These are phyloP conservation scores for Xylaria longipes DNA, from an alignment of 495 filamentous ascomycete species.

Conservation along the genomic window DNA sequence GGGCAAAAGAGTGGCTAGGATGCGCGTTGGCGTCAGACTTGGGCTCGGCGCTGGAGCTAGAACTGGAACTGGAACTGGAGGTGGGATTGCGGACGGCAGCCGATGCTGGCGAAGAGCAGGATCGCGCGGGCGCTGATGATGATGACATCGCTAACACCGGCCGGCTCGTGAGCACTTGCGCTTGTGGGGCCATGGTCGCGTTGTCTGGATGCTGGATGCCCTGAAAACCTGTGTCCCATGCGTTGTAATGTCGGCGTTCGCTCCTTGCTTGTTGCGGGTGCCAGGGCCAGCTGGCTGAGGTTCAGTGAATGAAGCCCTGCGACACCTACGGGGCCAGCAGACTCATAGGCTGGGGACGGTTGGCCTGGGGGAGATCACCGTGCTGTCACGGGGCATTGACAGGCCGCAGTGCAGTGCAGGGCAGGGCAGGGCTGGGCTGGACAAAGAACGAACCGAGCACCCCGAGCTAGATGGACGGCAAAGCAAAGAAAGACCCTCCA, in stretches of 20 bases:
- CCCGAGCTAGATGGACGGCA: neutral
- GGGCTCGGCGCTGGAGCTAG: slow-evolving; percentile 21
- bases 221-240: neutral
- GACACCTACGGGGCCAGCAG: neutral
- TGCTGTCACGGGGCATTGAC: neutral
- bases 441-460: slow-evolving; percentile 6
- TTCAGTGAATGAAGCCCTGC: neutral
- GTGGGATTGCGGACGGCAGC: slow-evolving; percentile 1
- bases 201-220: neutral
- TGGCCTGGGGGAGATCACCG: neutral
- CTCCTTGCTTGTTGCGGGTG: neutral
- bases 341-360: neutral
- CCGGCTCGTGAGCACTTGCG: neutral
- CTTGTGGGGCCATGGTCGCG: slow-evolving; percentile 16
- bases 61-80: neutral
- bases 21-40: slow-evolving; percentile 11
- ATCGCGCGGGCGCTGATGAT: neutral
- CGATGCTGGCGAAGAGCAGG: neutral
- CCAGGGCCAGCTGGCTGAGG: neutral
- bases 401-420: neutral
- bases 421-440: too few relatives aligned
- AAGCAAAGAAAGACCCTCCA: neutral
- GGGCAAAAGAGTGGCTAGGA: slow-evolving; percentile 12
- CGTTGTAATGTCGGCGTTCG: neutral
- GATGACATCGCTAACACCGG: slow-evolving; percentile 19